Base-by-base conservation (phyloP, 164 flowering plant species). In the Berberis thunbergii region DNA sequence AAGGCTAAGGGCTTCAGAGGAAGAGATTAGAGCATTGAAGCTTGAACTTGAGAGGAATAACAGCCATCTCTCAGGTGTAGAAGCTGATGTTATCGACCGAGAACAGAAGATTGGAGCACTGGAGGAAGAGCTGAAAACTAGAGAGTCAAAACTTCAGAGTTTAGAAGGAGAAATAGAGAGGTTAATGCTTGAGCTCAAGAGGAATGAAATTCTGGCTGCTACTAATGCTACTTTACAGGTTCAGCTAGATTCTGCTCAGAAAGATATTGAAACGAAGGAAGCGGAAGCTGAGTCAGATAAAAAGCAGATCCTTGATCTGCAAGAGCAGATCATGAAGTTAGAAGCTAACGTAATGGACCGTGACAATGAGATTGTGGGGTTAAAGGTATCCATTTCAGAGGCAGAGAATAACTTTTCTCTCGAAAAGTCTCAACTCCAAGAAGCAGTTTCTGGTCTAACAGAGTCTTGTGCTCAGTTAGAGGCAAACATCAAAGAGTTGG, bases 151-250 rank as follows among this genome's bases (percentile, higher is more conserved):
- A 72, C 66, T 81, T 48, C 64, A 55, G 54, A 13, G 65, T 49
- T 80, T 83, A 26, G 79, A 77, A 53, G 80, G 79, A 57, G 86
- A 87, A 65, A 70, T 83, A 50, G 44, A 69, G 9, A 75, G 68
- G 60, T 73, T 85, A 80, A 82, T 71, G 69, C 63, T 40, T 50
- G 80, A 86, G 61, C 80, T 88, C 2, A 73, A 79, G 63, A 76
- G 66, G 53, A 72, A 73, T 45, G 64, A 69, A 43, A 60, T 75
- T 45, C 54, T 48, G 10, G 72, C 68, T 38, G 39, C 46, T 13
- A 43, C 50, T 54, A 56, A 82, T 6, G 49, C 43, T 58, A 54
- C 45, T 45, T 26, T 66, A 53, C 67, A 61, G 59, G 68, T 43
- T 50, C 60, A 70, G 60, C 13, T 67, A 55, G 74, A 63, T 48